These are phyloP conservation scores for Clohesyomyces aquaticus DNA, from an alignment of 495 filamentous ascomycete species.

Conservation along the genomic window DNA sequence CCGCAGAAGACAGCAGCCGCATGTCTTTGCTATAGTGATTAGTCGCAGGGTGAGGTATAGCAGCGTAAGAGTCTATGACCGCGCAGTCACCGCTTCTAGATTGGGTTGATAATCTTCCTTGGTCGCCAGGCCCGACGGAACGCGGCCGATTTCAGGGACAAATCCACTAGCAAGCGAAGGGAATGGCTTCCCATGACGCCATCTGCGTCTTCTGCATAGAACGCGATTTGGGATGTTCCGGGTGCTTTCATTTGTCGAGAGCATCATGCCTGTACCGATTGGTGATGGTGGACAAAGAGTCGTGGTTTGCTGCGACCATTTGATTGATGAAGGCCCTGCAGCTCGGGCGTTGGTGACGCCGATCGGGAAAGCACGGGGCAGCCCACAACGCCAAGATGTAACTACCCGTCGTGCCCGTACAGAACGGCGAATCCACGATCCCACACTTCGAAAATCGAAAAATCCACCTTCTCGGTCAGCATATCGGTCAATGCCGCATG, in stretches of 20 bases:
- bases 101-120: conserved; percentile 15
- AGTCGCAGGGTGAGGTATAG: too few species aligned
- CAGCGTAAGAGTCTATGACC: too few species aligned
- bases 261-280: background rate
- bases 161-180: conserved; percentile 8
- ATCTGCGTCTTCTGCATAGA: conserved; percentile 30
- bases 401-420: too few species aligned
- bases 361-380: conserved; percentile 11
- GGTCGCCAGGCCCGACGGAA: too few species aligned
- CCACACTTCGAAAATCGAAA: too few species aligned
- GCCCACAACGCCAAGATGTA: too few species aligned
- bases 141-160: conserved; percentile 20
- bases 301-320: background rate
- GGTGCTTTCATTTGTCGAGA: background rate
- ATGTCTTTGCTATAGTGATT: background rate
- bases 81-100: conserved; percentile 18
- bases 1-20: background rate
- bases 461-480: too few species aligned
- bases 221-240: background rate
- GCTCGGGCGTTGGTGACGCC: background rate
- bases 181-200: conserved; percentile 17
- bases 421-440: too few species aligned
- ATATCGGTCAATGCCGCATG: too few species aligned
- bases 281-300: conserved; percentile 16
- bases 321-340: conserved; percentile 9